Conservation (phyloP, 2,329 filamentous ascomycete species). For the Talaromyces amestolkiae region DNA sequence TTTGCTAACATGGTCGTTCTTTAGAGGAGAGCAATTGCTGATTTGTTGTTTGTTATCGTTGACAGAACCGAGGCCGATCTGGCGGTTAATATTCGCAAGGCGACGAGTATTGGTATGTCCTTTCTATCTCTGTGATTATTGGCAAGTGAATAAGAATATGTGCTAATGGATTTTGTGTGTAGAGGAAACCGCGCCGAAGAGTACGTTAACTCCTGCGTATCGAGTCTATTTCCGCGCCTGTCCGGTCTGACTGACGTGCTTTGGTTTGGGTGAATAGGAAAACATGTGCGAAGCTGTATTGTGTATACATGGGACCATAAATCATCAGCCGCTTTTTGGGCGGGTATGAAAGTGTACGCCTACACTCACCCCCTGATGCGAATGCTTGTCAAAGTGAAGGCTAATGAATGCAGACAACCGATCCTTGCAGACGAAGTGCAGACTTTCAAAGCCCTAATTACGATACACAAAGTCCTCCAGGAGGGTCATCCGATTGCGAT, state of each 20-base stretch:
- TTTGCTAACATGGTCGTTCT: neutral
- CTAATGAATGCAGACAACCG: constrained; percentile 65
- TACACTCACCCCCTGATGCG: neutral
- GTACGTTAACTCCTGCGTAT: constrained; percentile 39
- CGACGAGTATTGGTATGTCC: constrained; percentile 58
- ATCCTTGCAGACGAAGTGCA: constrained; percentile 97
- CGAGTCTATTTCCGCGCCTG: neutral
- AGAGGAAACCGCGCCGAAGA: constrained; percentile 67
- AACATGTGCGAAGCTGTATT: constrained; percentile 97
- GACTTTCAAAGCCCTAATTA: constrained; percentile 97
- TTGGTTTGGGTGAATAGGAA: constrained; percentile 50
- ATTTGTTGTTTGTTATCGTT: neutral
- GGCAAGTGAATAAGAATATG: neutral
- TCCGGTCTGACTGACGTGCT: neutral
- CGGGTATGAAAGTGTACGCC: constrained; percentile 92
- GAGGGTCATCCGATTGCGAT: constrained; percentile 89
- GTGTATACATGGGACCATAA: constrained; percentile 99
- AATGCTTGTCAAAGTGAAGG: neutral
- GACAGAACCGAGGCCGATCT: constrained; percentile 61
- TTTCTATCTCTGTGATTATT: neutral
- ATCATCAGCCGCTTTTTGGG: constrained; percentile 91
- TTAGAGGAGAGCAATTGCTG: constrained; percentile 21
- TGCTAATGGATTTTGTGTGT: constrained; percentile 22
- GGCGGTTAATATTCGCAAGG: constrained; percentile 66
- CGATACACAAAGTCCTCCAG: constrained; percentile 94